A percentile compares a stretch with the other conserved stretches of the same genome.
phyloP scores from a whole-genome alignment of 805 yeast genomes.

The Candida railenensis region DNA sequence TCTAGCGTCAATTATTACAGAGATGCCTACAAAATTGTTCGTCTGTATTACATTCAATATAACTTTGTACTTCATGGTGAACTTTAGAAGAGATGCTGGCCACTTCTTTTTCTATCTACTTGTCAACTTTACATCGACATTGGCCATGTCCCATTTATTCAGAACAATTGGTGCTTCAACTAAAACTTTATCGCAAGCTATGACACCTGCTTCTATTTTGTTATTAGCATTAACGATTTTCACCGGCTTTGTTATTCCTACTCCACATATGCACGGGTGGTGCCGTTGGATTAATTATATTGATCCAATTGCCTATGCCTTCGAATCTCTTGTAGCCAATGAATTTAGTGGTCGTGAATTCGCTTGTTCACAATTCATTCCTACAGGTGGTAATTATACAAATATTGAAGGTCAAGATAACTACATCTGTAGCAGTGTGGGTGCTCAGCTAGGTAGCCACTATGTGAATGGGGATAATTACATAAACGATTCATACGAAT shows the following conservation, averaged over 20 bases:
- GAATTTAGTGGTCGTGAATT: slow-evolving; percentile 51
- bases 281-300: slow-evolving; percentile 63
- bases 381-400: slow-evolving; percentile 37
- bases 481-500: slow-evolving; percentile 42
- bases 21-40: slow-evolving; percentile 49
- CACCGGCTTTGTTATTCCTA: slow-evolving; percentile 60
- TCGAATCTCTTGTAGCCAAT: slow-evolving; percentile 57
- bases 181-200: slow-evolving; percentile 49
- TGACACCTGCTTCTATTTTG: slow-evolving; percentile 57
- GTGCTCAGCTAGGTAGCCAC: slow-evolving; percentile 20
- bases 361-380: slow-evolving; percentile 48
- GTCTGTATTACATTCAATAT: slow-evolving; percentile 49
- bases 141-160: slow-evolving; percentile 56
- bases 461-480: slow-evolving; percentile 25
- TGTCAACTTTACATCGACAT: slow-evolving; percentile 41
- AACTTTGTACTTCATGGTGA: slow-evolving; percentile 51
- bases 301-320: slow-evolving; percentile 57
- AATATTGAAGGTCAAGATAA: slow-evolving; percentile 3
- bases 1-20: slow-evolving; percentile 58
- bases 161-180: slow-evolving; percentile 52
- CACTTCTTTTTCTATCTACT: slow-evolving; percentile 52
- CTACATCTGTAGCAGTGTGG: slow-evolving; percentile 21
- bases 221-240: slow-evolving; percentile 49
- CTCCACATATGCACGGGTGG: slow-evolving; percentile 60
- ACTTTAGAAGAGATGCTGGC: slow-evolving; percentile 53